Evolutionary conservation across 2,329 filamentous ascomycete species (phyloP), one percentile per base, ranked within the genome.

Genomic region (Septoria petroselini): DNA sequence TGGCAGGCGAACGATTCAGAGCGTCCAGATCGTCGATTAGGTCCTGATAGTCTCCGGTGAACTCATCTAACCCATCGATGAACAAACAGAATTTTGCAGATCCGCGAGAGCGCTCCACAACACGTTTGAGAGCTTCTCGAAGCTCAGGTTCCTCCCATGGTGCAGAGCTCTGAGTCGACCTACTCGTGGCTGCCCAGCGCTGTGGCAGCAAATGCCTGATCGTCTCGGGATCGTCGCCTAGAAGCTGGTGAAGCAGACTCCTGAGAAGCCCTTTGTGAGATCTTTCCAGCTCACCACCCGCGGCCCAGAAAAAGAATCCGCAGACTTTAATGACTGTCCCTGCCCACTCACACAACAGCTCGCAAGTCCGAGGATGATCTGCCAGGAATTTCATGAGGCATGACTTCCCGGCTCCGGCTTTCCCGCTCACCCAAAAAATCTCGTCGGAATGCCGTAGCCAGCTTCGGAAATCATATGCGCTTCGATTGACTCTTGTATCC

Each of bases 351-450:
- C 15, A 11, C 1, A 54, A 31, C 2, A 41, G 9, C 1, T 11
- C 30, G 4, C 15, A 18, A 7, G 50, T 51, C 7, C 18, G 11
- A 9, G 9, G 3, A 15, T 55, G 33, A 1, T 21, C 18, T 11
- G 11, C 6, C 0, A 57, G 5, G 31, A 41, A 46, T 27, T 55
- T 56, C 53, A 55, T 55, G 4, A 58, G 39, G 0, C 50, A 54
- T 9, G 53, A 57, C 30, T 58, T 58, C 3, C 58, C 58, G 1
- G 52, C 41, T 11, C 58, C 58, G 23, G 58, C 48, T 29, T 60
- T 60, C 6, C 58, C 58, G 17, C 23, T 46, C n/a, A 60, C 51
- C 55, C 55, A 58, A n/a, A 48, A 55, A 12, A 57, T 27, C 23
- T 27, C 23, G 23, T 27, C 23, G 9, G 23, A 27, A 27, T 27